These are phyloP conservation scores for Spathaspora girioi DNA, from an alignment of 805 yeast species.

Conservation along the genomic window DNA sequence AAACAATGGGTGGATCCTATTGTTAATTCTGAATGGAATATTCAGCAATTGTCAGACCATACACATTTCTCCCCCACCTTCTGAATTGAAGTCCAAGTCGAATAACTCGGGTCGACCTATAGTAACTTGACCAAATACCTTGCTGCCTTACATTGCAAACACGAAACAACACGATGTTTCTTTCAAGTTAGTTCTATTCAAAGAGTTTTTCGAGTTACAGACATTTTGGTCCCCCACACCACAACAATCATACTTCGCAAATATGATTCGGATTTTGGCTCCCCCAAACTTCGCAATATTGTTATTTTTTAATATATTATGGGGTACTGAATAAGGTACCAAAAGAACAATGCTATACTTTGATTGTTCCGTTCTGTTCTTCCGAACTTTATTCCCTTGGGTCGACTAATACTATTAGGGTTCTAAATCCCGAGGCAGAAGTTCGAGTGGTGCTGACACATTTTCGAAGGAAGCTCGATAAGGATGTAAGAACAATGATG, in stretches of 20 bases:
- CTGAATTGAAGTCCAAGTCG: neutral
- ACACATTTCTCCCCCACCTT: neutral
- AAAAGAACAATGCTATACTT: neutral
- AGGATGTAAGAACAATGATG: neutral
- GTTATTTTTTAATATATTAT: too few relatives aligned
- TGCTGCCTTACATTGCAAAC: too few relatives aligned
- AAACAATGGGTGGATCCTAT: neutral
- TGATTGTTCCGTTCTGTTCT: neutral
- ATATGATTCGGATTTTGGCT: too few relatives aligned
- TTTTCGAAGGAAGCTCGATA: neutral
- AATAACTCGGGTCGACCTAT: neutral
- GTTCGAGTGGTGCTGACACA: neutral
- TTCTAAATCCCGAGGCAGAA: neutral
- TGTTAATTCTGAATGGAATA: neutral
- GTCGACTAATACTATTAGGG: neutral
- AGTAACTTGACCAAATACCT: neutral
- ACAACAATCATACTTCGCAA: too few relatives aligned
- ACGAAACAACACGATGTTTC: too few relatives aligned
- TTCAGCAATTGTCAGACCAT: too few relatives aligned
- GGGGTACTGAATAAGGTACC: neutral
- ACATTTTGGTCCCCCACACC: too few relatives aligned
- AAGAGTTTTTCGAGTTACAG: too few relatives aligned
- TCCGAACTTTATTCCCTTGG: neutral
- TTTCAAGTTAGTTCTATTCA: too few relatives aligned
- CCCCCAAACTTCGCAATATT: neutral